These are phyloP conservation scores for Patellifolia procumbens DNA, from an alignment of 179 eudicot species.

Conservation along the genomic window DNA sequence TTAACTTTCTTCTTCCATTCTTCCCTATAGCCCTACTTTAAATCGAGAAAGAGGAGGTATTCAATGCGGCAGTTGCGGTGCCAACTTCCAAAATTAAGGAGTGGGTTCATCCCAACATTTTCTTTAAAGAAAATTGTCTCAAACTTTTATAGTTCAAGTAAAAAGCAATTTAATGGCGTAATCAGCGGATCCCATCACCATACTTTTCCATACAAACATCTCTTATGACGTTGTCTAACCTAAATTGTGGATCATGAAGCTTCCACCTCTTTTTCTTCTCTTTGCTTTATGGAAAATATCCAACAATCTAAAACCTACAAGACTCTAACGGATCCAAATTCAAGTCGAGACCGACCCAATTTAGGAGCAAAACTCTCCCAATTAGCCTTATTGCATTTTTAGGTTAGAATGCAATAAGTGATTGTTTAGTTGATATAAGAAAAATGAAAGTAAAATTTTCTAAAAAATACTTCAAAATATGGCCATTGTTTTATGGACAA, in stretches of 20 bases:
- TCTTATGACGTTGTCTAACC: conserved; percentile 21
- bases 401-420: too few relatives aligned
- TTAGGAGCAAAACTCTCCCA: neutral
- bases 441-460: too few relatives aligned
- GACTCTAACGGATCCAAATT: neutral
- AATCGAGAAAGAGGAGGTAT: neutral
- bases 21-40: neutral
- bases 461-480: too few relatives aligned
- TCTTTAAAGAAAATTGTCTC: neutral
- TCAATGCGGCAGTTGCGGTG: conserved; percentile 23
- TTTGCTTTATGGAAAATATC: neutral
- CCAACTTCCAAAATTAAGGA: neutral
- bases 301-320: neutral
- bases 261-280: neutral
- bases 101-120: neutral
- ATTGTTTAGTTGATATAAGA: too few relatives aligned
- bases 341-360: neutral
- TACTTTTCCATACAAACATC: conserved; percentile 12
- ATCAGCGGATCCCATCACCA: conserved; percentile 23
- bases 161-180: conserved; percentile 20
- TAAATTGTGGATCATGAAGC: neutral
- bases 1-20: neutral
- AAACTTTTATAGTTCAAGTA: conserved; percentile 18
- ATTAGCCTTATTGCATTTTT: neutral
- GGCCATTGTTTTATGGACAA: too few relatives aligned